These are phyloP conservation scores for Picochlorum sp. DNA, from an alignment of 139 green algal species.

Conservation along the genomic window DNA sequence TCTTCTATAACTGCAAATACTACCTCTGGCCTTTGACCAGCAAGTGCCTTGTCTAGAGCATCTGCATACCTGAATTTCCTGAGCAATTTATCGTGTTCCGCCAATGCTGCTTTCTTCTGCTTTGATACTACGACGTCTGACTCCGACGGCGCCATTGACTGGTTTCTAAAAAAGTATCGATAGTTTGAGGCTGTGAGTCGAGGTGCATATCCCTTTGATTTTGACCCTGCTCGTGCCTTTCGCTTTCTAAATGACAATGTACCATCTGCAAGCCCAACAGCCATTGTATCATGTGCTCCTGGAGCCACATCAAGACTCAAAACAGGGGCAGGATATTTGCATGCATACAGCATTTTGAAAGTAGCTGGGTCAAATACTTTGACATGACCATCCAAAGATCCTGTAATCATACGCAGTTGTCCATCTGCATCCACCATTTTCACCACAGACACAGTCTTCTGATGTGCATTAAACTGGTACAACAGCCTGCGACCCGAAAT, in stretches of 20 bases:
- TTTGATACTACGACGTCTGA: conserved; percentile 50
- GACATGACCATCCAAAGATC: conserved; percentile 85
- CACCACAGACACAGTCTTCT: conserved; percentile 90
- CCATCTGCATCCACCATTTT: conserved; percentile 35
- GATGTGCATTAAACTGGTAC: conserved; percentile 66
- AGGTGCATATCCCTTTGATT: conserved; percentile 21
- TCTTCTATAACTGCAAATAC: conserved; percentile 75
- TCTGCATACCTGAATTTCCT: conserved; percentile 49
- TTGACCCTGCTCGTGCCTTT: background rate
- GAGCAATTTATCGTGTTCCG: conserved; percentile 64
- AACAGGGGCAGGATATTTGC: conserved; percentile 72
- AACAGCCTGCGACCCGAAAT: conserved; percentile 71
- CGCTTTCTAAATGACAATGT: conserved; percentile 53
- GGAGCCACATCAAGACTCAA: conserved; percentile 62
- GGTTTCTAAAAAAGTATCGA: conserved; percentile 77
- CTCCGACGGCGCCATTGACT: conserved; percentile 41
- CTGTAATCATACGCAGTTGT: conserved; percentile 74
- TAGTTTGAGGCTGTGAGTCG: conserved; percentile 61
- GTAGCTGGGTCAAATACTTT: conserved; percentile 86
- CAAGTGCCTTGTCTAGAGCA: conserved; percentile 71
- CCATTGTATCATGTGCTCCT: conserved; percentile 54
- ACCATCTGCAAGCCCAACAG: conserved; percentile 79
- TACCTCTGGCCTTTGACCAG: conserved; percentile 39
- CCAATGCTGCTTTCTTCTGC: conserved; percentile 35
- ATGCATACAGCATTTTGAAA: conserved; percentile 63